Base-by-base conservation (phyloP, 495 filamentous ascomycete genomes). In the Penicillium steckii region DNA sequence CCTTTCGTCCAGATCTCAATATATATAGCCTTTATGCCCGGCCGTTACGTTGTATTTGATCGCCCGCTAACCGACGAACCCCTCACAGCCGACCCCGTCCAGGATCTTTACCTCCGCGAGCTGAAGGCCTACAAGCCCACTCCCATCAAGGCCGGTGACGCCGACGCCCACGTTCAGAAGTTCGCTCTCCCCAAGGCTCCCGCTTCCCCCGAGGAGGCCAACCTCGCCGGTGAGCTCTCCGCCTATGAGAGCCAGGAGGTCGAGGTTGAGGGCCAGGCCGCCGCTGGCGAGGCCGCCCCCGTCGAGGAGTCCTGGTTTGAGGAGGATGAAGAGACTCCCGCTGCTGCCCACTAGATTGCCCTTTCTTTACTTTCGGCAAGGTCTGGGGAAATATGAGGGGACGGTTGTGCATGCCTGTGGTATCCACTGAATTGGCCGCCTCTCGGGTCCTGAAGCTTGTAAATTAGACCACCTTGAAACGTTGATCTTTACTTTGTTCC, bases 71-170 rank as follows among this genome's bases (percentile, higher is more conserved):
- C 61, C 48, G 49, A 23, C 42, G 48, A 52, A 25, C 26, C 32
- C 23, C 27, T 21, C 66, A 51, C 69, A 97, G 95, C 86, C 77
- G 94, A 99, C 75, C 80, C 94, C 57, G 87, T 99, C 59, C 94
- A 96, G 76, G 93, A 97, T 57, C 84, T 99, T 62, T 99, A 97
- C 82, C 86, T 99, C 61, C 83, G 83, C 60, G 93, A 97, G 72
- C 85, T 99, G 61, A 91, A 89, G 71, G 80, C 83, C 72, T 97
- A 93, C 85, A 99, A 97, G 80, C 80, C 88, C 30, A 74, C 86
- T 18, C 80, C 86, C 44, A 62, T 91, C 77, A 97, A 97, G 77
- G 76, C 91, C 44, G 79, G 80, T 53, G 95, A 97, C 69, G 78
- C 91, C 65, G 89, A 91, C 48, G 91, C 88, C 64, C 88, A 95